Evolutionary conservation across 2,329 filamentous ascomycete genomes (phyloP), one percentile per base, ranked within the genome.

Genomic region (Didymella arachidicola): DNA sequence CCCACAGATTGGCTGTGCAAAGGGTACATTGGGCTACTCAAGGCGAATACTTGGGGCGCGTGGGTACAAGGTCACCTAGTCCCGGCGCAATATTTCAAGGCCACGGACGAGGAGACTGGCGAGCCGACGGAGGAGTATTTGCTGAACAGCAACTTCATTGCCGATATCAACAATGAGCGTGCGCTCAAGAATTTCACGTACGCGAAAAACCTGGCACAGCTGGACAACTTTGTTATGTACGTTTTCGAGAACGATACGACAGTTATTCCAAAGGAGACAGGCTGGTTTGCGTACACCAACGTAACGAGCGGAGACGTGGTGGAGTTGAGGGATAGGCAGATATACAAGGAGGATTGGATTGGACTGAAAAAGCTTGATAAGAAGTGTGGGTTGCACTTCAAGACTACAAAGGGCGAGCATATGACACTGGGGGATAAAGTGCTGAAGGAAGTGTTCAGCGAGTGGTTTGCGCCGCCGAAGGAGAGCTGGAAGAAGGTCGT

Each of bases 111-210:
- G 76, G 81, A 57, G 80, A 93, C 73, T 78, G 92, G 76, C 19
- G 62, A 74, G 61, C 72, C 77, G 11, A 74, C 72, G 2, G 85
- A 87, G 0, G 79, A 82, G 29, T 99, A 98, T 74, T 84, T 98
- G 19, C 86, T 88, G 65, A 76, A 87, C 73, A 95, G 91, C 69
- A 94, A 93, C 75, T 97, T 96, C 77, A 82, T 99, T 8, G 95
- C 94, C 10, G 94, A 98, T 73, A 89, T 98, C 79, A 99, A 99
- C 79, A 98, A 98, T 76, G 95, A 99, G 84, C 85, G 93, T 11
- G 71, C 65, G 47, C 61, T 80, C 53, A 96, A 96, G 85, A 97
- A 93, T 70, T 70, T 78, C 34, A 83, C 79, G 12, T 99, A 98
- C 77, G 87, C 84, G 73, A 77, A 84, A 67, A 90, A 94, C 72